Evolutionary conservation across 495 filamentous ascomycete genomes (phyloP), one percentile per base, ranked within the genome.

Genomic region (Aspergillus diversus): DNA sequence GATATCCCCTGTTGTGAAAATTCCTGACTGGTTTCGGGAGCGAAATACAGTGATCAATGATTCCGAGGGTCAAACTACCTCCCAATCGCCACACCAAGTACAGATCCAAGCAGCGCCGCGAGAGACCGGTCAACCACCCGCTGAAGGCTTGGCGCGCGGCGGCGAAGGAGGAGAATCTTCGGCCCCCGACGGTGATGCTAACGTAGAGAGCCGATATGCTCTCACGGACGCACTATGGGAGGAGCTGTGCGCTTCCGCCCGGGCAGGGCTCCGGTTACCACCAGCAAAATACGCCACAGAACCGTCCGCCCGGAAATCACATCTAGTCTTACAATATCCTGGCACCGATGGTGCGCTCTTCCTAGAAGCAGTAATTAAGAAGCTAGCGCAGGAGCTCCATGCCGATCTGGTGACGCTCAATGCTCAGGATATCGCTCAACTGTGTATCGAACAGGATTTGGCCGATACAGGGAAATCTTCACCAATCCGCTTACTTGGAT

Each of bases 351-450:
- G 82, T 0, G 81, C 81, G 31, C 68, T 75, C 34, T 84, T 86
- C 58, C 73, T 93, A 42, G 81, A 89, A 59, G 71, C 74, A 2
- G 70, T 91, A 33, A 82, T 91, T 7, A 77, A 83, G 49, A 76
- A 73, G 33, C 73, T 91, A 34, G 89, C 92, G 2, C 69, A 75
- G 11, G 79, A 84, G 16, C 61, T 89, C 12, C 75, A 78, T 35
- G 88, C 93, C n/a, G 91, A 98, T 72, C 70, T 97, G 5, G 77
- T 99, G 37, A 83, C 85, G 27, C 74, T 99, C 13, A 87, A 90
- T 73, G 87, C 92, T 13, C 87, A 90, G 63, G 91, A 92, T 71
- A 81, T 99, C 64, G 90, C 92, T 13, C 81, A 92, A 59, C 78
- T 98, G 46, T 84, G 90, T 46, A 90, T 87, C 33, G 83, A 88